Evolutionary conservation across 352 stramenopile species (phyloP).

Genomic region (Elongisporangium senticosum): DNA sequence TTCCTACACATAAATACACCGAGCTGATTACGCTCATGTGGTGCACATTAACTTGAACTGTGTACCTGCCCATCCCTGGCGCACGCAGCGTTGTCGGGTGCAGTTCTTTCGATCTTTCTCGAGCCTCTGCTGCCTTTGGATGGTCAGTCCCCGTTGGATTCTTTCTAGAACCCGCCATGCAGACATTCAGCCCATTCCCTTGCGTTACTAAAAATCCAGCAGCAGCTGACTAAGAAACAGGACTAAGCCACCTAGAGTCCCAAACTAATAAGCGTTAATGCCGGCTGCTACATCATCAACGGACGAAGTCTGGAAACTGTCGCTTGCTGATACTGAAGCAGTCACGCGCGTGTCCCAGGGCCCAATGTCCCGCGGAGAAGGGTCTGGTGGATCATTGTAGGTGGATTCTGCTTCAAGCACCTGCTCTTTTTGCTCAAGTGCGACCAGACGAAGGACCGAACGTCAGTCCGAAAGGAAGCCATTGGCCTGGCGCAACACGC

Average conservation of each 20-base stretch:
- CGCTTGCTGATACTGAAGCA: not conserved
- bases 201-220: not conserved
- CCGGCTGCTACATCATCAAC: not conserved
- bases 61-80: not conserved
- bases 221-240: not conserved
- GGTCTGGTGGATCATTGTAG: not conserved
- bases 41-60: not conserved
- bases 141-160: too few relatives aligned
- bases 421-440: not conserved
- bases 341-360: not conserved
- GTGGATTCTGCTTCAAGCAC: not conserved
- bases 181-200: not conserved
- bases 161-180: not conserved
- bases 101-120: not conserved
- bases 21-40: not conserved
- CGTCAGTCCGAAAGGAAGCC: not conserved
- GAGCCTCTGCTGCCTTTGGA: not conserved
- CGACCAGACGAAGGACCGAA: not conserved
- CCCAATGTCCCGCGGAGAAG: not conserved
- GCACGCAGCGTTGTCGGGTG: not conserved
- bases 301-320: not conserved
- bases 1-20: too few relatives aligned
- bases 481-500: not conserved
- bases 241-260: not conserved
- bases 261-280: not conserved